These are phyloP conservation scores for Kwoniella newhampshirensis DNA, from an alignment of 768 basidiomycete species.

Conservation along the genomic window DNA sequence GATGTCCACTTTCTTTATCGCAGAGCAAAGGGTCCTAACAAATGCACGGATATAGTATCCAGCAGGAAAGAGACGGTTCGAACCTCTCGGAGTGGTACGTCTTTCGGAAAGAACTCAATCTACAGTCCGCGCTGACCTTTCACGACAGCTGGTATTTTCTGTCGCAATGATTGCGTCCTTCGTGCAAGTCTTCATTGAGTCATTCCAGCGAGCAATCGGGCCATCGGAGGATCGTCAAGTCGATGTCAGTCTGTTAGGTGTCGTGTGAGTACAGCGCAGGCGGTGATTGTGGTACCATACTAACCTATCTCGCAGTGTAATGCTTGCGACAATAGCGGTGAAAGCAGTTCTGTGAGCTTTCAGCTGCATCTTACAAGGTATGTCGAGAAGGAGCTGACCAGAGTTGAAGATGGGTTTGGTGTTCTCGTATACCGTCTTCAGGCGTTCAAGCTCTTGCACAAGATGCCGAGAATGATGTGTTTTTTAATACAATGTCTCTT, in stretches of 20 bases:
- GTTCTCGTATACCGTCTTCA: slow-evolving; percentile 49
- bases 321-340: slow-evolving; percentile 54
- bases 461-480: slow-evolving; percentile 56
- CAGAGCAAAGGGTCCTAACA: too few species aligned
- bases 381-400: background rate
- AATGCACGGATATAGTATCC: slow-evolving; percentile 49
- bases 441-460: slow-evolving; percentile 55
- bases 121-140: too few species aligned
- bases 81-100: slow-evolving; percentile 54
- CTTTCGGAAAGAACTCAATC: too few species aligned
- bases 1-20: background rate
- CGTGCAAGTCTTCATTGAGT: slow-evolving; percentile 55
- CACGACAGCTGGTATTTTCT: slow-evolving; percentile 50
- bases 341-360: slow-evolving; percentile 47
- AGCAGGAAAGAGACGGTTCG: slow-evolving; percentile 52
- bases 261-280: slow-evolving; percentile 34
- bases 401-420: slow-evolving; percentile 47
- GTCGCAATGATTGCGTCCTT: slow-evolving; percentile 55
- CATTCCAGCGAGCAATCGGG: slow-evolving; percentile 44
- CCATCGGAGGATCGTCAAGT: slow-evolving; percentile 36
- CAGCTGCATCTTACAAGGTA: background rate
- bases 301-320: slow-evolving; percentile 34
- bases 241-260: slow-evolving; percentile 44
- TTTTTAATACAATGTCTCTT: slow-evolving; percentile 56
- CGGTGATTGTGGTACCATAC: background rate